Base-by-base conservation (phyloP, 805 yeast genomes). In the Hanseniaspora lindneri region DNA sequence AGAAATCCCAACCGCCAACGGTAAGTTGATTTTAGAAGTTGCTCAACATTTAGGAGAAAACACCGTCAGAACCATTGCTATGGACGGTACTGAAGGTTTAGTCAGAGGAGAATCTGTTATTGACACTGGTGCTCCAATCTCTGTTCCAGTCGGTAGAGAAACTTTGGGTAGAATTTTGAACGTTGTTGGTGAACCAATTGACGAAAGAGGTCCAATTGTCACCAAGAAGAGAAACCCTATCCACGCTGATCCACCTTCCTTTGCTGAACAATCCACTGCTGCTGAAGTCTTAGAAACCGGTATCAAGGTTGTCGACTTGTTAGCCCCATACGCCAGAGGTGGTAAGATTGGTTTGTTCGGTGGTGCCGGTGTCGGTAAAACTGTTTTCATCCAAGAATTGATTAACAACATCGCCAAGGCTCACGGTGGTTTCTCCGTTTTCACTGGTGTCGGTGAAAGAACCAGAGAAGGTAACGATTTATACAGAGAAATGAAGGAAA, bases 341-440 rank as follows among this genome's bases (percentile, higher is more conserved):
- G 98, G 98, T 85, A 89, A 89, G 82, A 89, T 89, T 86, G 98
- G 98, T 82, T 81, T 89, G 68, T 89, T 89, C 83, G 98, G 98
- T 79, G 98, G 98, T 89, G 98, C 98, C 73, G 98, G 98, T 89
- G 98, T 89, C 84, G 98, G 98, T 76, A 89, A 89, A 76, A 89
- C 98, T 73, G 98, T 89, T 57, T 89, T 89, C 76, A 89, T 89
- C 75, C 98, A 89, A 79, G 98, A 89, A 77, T 80, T 89, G 77
- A 89, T 89, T 73, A 89, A 92, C 88, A 89, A 89, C 80, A 92
- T 89, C 68, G 98, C 98, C 70, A 92, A 89, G 80, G 97, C 98
- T 66, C 97, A 89, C 73, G 98, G 97, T 86, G 97, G 97, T 83
- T 89, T 89, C 94, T 89, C 97, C 52, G 97, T 89, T 61, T 89